A percentile compares a stretch with the other conserved stretches of the same genome.
phyloP scores from a whole-genome alignment of 2,329 filamentous ascomycete genomes.

The Epichloe typhina region DNA sequence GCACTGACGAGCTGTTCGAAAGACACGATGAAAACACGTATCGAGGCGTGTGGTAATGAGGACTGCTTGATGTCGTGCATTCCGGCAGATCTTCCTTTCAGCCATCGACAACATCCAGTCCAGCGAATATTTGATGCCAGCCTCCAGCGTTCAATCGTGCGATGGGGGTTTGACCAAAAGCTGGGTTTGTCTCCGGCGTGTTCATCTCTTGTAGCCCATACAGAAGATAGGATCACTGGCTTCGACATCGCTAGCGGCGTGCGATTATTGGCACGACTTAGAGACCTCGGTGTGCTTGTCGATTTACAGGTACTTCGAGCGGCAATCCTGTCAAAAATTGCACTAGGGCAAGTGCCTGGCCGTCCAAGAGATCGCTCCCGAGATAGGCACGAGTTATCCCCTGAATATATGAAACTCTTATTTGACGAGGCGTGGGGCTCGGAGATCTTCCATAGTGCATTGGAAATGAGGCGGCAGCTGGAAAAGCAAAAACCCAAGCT shows the following conservation, averaged over 20 bases:
- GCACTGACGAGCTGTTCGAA: background rate
- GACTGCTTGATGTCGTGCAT: constrained; percentile 12
- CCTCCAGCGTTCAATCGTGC: constrained; percentile 27
- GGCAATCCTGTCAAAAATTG: constrained; percentile 17
- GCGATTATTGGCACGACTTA: constrained; percentile 20
- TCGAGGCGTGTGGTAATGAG: background rate
- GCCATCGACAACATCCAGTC: constrained; percentile 32
- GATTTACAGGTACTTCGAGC: constrained; percentile 19
- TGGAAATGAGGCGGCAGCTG: constrained; percentile 14
- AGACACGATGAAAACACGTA: background rate
- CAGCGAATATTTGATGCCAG: constrained; percentile 29
- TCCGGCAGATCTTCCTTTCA: constrained; percentile 27
- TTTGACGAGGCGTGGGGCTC: constrained; percentile 23
- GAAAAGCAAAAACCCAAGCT: constrained; percentile 17
- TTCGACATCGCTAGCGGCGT: constrained; percentile 25
- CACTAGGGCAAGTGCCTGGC: constrained; percentile 15
- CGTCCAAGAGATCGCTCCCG: constrained; percentile 16
- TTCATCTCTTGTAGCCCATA: constrained; percentile 6
- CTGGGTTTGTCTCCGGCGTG: constrained; percentile 12
- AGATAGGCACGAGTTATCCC: constrained; percentile 18
- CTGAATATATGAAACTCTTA: constrained; percentile 17
- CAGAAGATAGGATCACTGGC: constrained; percentile 8
- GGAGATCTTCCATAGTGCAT: constrained; percentile 15
- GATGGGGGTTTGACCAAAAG: constrained; percentile 32
- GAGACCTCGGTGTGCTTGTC: constrained; percentile 23